phyloP scores from a whole-genome alignment of 768 basidiomycete genomes.

The Psilocybe cubensis region DNA sequence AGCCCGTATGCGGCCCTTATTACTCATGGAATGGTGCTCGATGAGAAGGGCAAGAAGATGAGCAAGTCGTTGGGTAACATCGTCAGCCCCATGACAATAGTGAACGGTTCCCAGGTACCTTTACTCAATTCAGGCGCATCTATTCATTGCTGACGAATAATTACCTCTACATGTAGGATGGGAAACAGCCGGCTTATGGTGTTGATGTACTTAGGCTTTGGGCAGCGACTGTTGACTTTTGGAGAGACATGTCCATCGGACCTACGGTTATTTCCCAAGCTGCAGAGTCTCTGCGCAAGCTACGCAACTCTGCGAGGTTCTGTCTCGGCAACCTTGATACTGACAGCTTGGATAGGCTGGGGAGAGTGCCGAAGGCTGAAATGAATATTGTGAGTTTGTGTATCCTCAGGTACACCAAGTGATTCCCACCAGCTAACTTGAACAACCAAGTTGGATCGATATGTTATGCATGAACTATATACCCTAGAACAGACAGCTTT shows the following conservation, averaged over 20 bases:
- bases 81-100: conserved; percentile 79
- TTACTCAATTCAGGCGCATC: neutral
- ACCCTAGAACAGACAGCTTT: conserved; percentile 68
- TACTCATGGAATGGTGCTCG: conserved; percentile 97
- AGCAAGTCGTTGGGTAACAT: conserved; percentile 97
- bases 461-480: conserved; percentile 84
- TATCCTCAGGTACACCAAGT: neutral
- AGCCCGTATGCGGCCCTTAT: conserved; percentile 79
- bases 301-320: conserved; percentile 87
- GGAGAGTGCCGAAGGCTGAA: conserved; percentile 45
- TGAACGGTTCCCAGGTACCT: conserved; percentile 73
- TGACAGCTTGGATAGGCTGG: conserved; percentile 26
- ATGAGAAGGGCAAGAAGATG: conserved; percentile 92
- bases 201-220: conserved; percentile 88
- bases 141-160: conserved; percentile 10
- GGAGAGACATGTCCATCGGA: conserved; percentile 87
- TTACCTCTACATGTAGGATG: conserved; percentile 52
- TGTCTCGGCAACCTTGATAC: conserved; percentile 76
- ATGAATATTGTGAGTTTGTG: conserved; percentile 64
- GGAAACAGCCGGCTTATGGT: conserved; percentile 80
- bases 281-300: conserved; percentile 77
- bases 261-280: conserved; percentile 75
- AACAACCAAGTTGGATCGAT: conserved; percentile 72
- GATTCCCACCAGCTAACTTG: neutral
- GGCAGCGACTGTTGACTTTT: conserved; percentile 91